phyloP scores from a whole-genome alignment of 2,329 filamentous ascomycete species.

The Seiridium cupressi region DNA sequence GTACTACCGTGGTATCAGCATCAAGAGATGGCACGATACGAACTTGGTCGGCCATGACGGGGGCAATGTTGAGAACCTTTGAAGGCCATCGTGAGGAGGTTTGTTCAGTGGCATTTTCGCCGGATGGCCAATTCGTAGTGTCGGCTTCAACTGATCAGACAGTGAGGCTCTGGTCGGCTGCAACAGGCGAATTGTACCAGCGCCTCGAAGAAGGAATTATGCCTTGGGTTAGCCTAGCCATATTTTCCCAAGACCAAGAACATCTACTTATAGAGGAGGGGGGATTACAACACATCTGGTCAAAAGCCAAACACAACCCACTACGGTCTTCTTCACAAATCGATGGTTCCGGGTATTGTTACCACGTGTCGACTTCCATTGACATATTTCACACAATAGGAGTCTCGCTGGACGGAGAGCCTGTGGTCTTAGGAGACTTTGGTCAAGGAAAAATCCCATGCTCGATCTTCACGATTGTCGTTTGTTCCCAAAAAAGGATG shows the following conservation, averaged over 20 bases:
- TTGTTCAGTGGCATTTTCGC: conserved; percentile 9
- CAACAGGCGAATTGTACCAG: neutral
- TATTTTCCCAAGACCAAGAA: neutral
- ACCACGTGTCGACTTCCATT: no score
- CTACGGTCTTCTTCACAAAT: no score
- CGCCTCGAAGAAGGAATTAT: neutral
- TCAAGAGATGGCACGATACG: neutral
- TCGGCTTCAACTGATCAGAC: conserved; percentile 1
- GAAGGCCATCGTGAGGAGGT: neutral
- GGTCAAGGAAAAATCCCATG: no score
- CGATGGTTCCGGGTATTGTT: no score
- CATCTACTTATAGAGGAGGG: neutral
- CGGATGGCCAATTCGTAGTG: conserved; percentile 6
- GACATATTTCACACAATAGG: no score
- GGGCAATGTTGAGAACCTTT: neutral
- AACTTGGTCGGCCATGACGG: neutral
- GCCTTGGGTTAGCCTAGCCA: neutral
- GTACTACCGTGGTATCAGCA: neutral
- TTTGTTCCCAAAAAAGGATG: no score
- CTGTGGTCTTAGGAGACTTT: no score
- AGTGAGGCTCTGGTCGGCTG: neutral
- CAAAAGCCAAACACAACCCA: no score
- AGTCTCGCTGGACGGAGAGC: no score
- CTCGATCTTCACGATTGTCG: no score
- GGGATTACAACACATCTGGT: no score